Evolutionary conservation across 805 yeast genomes (phyloP).

Genomic region (Metschnikowia sp.): DNA sequence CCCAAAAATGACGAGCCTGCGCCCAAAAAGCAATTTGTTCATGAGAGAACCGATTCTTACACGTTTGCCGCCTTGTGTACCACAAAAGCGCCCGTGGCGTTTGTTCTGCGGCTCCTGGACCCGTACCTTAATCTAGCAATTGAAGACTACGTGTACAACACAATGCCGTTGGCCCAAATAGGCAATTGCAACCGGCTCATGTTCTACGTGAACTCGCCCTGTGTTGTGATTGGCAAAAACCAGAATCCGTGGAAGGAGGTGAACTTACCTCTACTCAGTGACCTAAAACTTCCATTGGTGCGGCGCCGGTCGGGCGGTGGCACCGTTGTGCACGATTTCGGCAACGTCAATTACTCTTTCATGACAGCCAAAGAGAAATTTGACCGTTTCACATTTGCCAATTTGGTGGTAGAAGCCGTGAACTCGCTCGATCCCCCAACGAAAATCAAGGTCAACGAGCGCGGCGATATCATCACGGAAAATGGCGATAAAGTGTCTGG

Average conservation of each 20-base stretch:
- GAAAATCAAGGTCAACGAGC: conserved; percentile 52
- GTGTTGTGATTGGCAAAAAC: conserved; percentile 93
- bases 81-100: conserved; percentile 45
- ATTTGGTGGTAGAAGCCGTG: conserved; percentile 36
- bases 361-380: conserved; percentile 69
- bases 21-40: neutral
- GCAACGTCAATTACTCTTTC: conserved; percentile 83
- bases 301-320: conserved; percentile 94
- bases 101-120: conserved; percentile 55
- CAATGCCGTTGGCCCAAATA: conserved; percentile 46
- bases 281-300: conserved; percentile 58
- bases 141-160: conserved; percentile 72
- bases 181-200: conserved; percentile 49
- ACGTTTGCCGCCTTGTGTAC: conserved; percentile 6
- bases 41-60: neutral
- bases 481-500: conserved; percentile 71
- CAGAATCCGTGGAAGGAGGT: conserved; percentile 93
- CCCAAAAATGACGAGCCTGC: no score
- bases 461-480: conserved; percentile 74
- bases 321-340: conserved; percentile 89
- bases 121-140: conserved; percentile 79
- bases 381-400: conserved; percentile 52
- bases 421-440: conserved; percentile 17
- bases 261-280: conserved; percentile 53
- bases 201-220: conserved; percentile 73